phyloP scores from a whole-genome alignment of 2,329 filamentous ascomycete species.

The Curvularia sp. region DNA sequence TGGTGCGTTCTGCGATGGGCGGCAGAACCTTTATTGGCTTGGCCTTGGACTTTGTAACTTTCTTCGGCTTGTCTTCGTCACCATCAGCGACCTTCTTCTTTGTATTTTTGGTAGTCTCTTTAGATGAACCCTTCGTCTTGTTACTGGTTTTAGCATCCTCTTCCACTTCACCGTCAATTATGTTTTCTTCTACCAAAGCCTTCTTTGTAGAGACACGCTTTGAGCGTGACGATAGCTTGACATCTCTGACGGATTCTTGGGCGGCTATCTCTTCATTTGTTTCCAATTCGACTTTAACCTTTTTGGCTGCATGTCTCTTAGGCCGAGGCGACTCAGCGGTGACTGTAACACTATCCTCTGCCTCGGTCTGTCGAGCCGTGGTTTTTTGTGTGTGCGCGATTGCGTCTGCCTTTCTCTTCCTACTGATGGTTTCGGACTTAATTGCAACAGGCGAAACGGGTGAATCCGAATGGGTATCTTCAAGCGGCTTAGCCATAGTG shows the following conservation, averaged over 20 bases:
- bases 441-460: conserved; percentile 18
- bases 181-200: background rate
- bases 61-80: conserved; percentile 22
- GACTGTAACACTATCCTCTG: conserved; percentile 9
- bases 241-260: conserved; percentile 11
- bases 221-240: background rate
- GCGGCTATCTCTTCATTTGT: conserved; percentile 19
- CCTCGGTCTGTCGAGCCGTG: conserved; percentile 7
- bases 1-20: conserved; percentile 73
- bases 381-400: conserved; percentile 23
- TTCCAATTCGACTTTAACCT: conserved; percentile 29
- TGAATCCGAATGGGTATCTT: conserved; percentile 31
- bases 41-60: conserved; percentile 55
- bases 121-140: background rate
- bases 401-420: conserved; percentile 41
- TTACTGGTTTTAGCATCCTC: conserved; percentile 1
- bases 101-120: conserved; percentile 2
- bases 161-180: conserved; percentile 13
- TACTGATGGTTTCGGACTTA: conserved; percentile 17
- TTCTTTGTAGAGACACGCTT: conserved; percentile 7
- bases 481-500: conserved; percentile 27
- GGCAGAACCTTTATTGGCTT: conserved; percentile 55
- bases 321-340: conserved; percentile 18
- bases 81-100: conserved; percentile 8
- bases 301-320: conserved; percentile 26